A percentile compares a stretch with the other conserved stretches of the same genome.
Evolutionary conservation across 1,284 basidiomycete species (phyloP).

Genomic region (Fistulina hepatica): DNA sequence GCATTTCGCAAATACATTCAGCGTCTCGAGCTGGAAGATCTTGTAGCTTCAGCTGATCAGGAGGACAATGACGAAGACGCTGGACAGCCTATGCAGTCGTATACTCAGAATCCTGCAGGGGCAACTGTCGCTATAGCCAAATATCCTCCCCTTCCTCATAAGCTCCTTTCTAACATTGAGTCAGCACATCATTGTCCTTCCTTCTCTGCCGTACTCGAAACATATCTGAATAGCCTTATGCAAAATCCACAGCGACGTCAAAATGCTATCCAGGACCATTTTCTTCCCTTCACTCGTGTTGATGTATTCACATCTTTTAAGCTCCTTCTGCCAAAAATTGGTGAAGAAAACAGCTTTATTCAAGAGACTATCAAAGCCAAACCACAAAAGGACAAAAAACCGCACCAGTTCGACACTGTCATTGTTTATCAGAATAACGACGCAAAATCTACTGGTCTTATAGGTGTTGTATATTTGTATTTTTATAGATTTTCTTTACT

Average conservation of each 20-base stretch:
- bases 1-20: not conserved
- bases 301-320: not conserved
- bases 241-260: not conserved
- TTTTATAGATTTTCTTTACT: not conserved
- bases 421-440: not conserved
- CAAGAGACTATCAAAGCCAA: not conserved
- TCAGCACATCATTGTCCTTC: too few relatives aligned
- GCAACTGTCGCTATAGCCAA: not conserved
- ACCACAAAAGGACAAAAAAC: too few relatives aligned
- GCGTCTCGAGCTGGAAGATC: too few relatives aligned
- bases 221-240: too few relatives aligned
- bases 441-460: not conserved
- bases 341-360: too few relatives aligned
- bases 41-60: too few relatives aligned
- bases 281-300: not conserved
- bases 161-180: too few relatives aligned
- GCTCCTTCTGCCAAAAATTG: not conserved
- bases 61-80: not conserved
- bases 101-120: too few relatives aligned
- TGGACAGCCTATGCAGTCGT: too few relatives aligned
- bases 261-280: not conserved
- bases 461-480: not conserved
- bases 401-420: conserved; percentile 2
- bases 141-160: too few relatives aligned
- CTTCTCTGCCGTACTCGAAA: too few relatives aligned